Conservation (phyloP, 495 filamentous ascomycete genomes). For the Letharia columbiana region DNA sequence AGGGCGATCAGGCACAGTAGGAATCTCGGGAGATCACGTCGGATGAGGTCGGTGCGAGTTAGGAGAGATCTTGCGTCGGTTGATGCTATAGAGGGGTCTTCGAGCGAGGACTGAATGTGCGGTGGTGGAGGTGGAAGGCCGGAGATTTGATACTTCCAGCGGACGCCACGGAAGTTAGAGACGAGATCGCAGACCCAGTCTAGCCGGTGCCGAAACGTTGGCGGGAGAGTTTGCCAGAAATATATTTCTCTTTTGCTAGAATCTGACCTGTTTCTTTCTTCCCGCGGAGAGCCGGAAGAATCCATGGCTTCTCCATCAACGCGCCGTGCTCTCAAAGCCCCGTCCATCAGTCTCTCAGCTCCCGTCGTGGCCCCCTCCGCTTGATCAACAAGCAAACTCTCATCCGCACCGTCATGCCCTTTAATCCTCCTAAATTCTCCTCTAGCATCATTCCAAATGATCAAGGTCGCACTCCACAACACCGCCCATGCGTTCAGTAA, state of each 20-base stretch:
- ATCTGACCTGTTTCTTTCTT: not conserved
- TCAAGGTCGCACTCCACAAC: slow-evolving; percentile 52
- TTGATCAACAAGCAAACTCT: not conserved
- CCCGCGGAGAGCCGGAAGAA: not conserved
- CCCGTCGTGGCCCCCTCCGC: slow-evolving; percentile 3
- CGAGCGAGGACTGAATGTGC: slow-evolving; percentile 38
- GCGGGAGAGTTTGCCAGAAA: slow-evolving; percentile 69
- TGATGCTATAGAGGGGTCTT: slow-evolving; percentile 16
- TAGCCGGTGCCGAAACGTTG: slow-evolving; percentile 50
- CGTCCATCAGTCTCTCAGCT: not conserved
- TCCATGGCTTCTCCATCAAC: slow-evolving; percentile 1
- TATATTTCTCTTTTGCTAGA: slow-evolving; percentile 15
- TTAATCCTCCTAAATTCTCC: slow-evolving; percentile 59
- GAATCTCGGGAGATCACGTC: slow-evolving; percentile 38
- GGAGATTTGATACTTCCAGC: slow-evolving; percentile 67
- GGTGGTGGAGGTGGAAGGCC: slow-evolving; percentile 51
- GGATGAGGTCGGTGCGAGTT: slow-evolving; percentile 40
- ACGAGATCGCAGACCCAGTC: slow-evolving; percentile 64
- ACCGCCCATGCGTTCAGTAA: slow-evolving; percentile 56
- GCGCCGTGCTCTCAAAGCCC: slow-evolving; percentile 1
- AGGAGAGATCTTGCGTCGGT: slow-evolving; percentile 27
- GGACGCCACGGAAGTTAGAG: slow-evolving; percentile 60
- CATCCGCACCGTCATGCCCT: slow-evolving; percentile 24
- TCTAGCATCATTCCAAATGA: slow-evolving; percentile 59
- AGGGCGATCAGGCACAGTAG: slow-evolving; percentile 51